A percentile compares a stretch with the other conserved stretches of the same genome.
Conservation (phyloP, 2,329 filamentous ascomycete species). For the Thelonectria blattea region DNA sequence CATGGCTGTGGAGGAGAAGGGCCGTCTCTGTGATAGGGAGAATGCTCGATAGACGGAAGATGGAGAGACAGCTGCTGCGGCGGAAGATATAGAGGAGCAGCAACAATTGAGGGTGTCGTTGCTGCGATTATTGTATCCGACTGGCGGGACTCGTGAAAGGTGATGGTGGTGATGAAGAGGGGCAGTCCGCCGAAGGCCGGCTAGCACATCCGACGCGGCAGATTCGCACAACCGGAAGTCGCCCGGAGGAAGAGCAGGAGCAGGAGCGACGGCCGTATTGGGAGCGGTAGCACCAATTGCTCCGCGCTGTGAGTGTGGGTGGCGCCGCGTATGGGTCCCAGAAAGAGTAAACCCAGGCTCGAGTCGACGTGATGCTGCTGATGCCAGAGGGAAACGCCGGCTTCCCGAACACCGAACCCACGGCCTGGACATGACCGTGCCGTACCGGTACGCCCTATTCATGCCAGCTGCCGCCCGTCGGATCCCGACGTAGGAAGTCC, state of each 20-base stretch:
- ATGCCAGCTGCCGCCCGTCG: background rate
- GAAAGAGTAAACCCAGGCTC: constrained; percentile 31
- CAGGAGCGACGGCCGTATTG: too few species aligned
- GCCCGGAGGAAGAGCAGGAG: constrained; percentile 23
- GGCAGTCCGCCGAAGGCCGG: constrained; percentile 32
- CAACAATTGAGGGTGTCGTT: constrained; percentile 28
- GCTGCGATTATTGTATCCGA: constrained; percentile 6
- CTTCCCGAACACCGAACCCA: constrained; percentile 1
- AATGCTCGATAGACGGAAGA: constrained; percentile 15
- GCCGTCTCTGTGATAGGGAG: constrained; percentile 31
- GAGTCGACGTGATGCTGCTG: constrained; percentile 12
- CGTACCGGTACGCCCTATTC: constrained; percentile 7
- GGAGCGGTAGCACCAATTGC: background rate
- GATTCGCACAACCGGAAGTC: constrained; percentile 31
- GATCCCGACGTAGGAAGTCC: background rate
- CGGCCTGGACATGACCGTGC: background rate
- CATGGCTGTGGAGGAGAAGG: constrained; percentile 68
- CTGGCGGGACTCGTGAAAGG: constrained; percentile 9
- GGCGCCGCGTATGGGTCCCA: constrained; percentile 29
- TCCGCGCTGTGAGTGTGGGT: background rate
- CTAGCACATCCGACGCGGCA: constrained; percentile 30
- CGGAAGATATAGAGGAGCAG: constrained; percentile 21
- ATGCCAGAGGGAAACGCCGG: constrained; percentile 6
- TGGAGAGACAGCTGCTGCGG: constrained; percentile 14
- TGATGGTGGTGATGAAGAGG: constrained; percentile 25